Evolutionary conservation across 805 yeast genomes (phyloP), one percentile per base, ranked within the genome.

Genomic region (Jamesozyma hellenica): DNA sequence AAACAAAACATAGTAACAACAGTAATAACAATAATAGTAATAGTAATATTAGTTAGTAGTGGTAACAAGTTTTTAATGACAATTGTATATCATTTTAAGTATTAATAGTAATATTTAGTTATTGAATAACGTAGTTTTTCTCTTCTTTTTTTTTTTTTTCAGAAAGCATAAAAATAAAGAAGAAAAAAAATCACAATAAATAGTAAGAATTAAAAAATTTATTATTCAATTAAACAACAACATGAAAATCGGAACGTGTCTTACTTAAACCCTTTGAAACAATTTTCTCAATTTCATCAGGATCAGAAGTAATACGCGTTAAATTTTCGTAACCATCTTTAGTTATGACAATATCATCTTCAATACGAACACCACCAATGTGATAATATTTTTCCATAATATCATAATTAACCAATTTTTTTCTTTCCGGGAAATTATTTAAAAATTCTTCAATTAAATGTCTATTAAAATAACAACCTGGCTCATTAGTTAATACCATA

Each of bases 321-420:
- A 90, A 65, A 51, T 84, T 82, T 54, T 87, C 95, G 53, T 63
- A 76, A 0, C 97, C 97, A 39, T 64, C 65, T 35, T 70, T 69
- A 1, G 95, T 84, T 25, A 90, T 80, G 34, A 85, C 64, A 32
- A 92, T 72, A 55, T 90, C 96, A 57, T 90, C 98, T 62, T 90
- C 98, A 42, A 90, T 86, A 61, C 98, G 76, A 5, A 90, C 96
- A 34, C 98, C 98, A n/a, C 98, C 98, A 41, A 92, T 75, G 49
- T 80, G 74, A 80, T 82, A 75, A 61, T 87, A 90, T 52, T 75
- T 78, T 41, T 83, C 77, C 45, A 90, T 66, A 6, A 82, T 77
- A 0, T 74, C 77, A 46, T 61, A 58, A 52, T 86, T 70, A 42
- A 90, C 79, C 59, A 65, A 82, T 51, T 74, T 75, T 28, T 62